Conservation (phyloP, 1,284 basidiomycete species). For the Cutaneotrichosporon dermatis region DNA sequence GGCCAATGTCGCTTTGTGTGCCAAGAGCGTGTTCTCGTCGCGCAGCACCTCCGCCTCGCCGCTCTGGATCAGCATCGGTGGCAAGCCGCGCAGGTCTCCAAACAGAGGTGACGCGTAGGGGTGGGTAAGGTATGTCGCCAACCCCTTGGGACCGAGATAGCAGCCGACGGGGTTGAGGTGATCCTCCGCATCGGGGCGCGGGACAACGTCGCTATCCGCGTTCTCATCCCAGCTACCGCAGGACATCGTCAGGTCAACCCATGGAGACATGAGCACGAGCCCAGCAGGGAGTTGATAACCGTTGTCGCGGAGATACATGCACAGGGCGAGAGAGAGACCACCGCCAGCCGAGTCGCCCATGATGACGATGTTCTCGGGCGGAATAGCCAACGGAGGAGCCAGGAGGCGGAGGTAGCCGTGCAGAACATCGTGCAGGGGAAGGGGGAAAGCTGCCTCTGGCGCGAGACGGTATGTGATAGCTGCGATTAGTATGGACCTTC, state of each 20-base stretch:
- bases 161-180: constrained; percentile 90
- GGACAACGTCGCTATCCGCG: constrained; percentile 73
- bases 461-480: constrained; percentile 95
- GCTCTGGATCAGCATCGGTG: constrained; percentile 86
- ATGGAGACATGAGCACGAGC: constrained; percentile 82
- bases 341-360: constrained; percentile 93
- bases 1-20: constrained; percentile 84
- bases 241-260: constrained; percentile 93
- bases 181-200: constrained; percentile 67
- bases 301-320: constrained; percentile 90
- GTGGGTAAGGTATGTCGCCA: constrained; percentile 81
- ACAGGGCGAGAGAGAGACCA: constrained; percentile 74
- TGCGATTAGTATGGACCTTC: constrained; percentile 37
- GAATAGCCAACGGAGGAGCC: constrained; percentile 77
- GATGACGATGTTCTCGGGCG: constrained; percentile 81
- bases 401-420: constrained; percentile 80
- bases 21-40: constrained; percentile 87
- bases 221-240: constrained; percentile 98
- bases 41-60: constrained; percentile 91
- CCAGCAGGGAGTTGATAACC: constrained; percentile 72
- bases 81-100: constrained; percentile 78
- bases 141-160: constrained; percentile 78
- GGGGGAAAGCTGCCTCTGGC: constrained; percentile 89
- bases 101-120: constrained; percentile 97
- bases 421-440: constrained; percentile 86